phyloP scores from a whole-genome alignment of 192 early-diverging fungal species.

The Umbelopsis sp. region DNA sequence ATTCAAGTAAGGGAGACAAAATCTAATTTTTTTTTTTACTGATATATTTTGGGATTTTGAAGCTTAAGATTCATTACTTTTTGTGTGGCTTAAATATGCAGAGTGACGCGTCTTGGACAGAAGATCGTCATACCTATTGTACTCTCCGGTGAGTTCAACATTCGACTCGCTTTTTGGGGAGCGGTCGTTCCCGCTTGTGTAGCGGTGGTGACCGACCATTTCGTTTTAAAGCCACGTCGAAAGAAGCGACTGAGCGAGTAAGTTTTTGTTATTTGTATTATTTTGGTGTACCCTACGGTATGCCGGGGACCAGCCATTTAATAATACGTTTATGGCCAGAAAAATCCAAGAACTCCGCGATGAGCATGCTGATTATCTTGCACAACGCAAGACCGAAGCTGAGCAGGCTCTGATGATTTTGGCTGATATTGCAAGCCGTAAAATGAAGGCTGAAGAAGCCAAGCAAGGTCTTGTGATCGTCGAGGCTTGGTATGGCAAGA shows the following conservation, averaged over 20 bases:
- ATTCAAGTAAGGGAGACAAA: conserved; percentile 40
- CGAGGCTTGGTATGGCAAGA: conserved; percentile 84
- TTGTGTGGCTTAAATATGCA: conserved; percentile 9
- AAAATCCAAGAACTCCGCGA: conserved; percentile 60
- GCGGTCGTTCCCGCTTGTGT: conserved; percentile 54
- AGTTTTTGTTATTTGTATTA: conserved; percentile 19
- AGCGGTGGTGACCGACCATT: conserved; percentile 56
- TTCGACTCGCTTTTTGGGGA: conserved; percentile 54
- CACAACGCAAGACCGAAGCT: conserved; percentile 73
- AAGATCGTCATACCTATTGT: conserved; percentile 65
- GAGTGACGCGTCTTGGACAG: conserved; percentile 69
- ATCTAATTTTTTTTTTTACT: background rate
- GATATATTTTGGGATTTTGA: background rate
- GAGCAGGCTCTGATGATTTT: conserved; percentile 76
- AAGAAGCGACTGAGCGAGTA: conserved; percentile 48
- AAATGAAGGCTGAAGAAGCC: conserved; percentile 64
- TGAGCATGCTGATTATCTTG: conserved; percentile 64
- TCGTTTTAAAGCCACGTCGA: conserved; percentile 63
- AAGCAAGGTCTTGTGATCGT: conserved; percentile 81
- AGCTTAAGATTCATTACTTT: too few relatives aligned
- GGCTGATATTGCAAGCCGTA: conserved; percentile 64
- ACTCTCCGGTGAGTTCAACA: conserved; percentile 59
- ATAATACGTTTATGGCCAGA: conserved; percentile 29
- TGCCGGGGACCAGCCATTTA: background rate
- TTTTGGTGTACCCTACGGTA: background rate